A percentile compares a stretch with the other conserved stretches of the same genome.
phyloP scores from a whole-genome alignment of 441 rosid species.

The Cnidoscolus chayamansa region DNA sequence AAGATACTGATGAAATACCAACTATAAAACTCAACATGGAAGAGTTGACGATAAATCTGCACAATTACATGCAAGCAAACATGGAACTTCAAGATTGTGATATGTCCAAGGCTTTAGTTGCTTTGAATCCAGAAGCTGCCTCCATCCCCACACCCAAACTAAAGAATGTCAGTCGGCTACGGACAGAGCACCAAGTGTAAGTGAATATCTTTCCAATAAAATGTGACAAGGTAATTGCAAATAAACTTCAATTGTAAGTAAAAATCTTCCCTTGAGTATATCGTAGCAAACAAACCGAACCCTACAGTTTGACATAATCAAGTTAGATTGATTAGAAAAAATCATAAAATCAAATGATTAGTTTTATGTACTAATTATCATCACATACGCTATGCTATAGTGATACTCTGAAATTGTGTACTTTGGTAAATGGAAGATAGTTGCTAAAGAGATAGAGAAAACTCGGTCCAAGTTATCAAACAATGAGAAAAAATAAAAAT shows the following conservation, averaged over 20 bases:
- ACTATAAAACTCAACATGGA: conserved; percentile 66
- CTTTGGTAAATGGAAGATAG: not conserved
- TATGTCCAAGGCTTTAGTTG: conserved; percentile 88
- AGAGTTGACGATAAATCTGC: conserved; percentile 59
- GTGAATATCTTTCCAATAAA: conserved; percentile 26
- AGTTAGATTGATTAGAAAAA: conserved; percentile 16
- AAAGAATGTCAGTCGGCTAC: conserved; percentile 72
- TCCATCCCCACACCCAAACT: conserved; percentile 72
- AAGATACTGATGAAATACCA: conserved; percentile 79
- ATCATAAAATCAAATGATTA: not conserved
- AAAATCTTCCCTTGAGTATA: no score
- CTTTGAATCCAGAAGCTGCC: conserved; percentile 65
- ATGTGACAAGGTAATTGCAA: not conserved
- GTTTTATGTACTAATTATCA: not conserved
- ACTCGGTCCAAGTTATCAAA: not conserved
- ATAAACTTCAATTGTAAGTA: not conserved
- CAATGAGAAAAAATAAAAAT: not conserved
- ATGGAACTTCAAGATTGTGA: conserved; percentile 78
- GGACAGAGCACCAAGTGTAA: conserved; percentile 99
- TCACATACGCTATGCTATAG: not conserved
- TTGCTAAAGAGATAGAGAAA: not conserved
- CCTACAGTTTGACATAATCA: conserved; percentile 7
- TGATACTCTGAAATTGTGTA: conserved; percentile 8
- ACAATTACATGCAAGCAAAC: conserved; percentile 59
- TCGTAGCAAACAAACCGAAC: not conserved